Conservation (phyloP, 2,329 filamentous ascomycete genomes). For the Stenocarpella maydis region DNA sequence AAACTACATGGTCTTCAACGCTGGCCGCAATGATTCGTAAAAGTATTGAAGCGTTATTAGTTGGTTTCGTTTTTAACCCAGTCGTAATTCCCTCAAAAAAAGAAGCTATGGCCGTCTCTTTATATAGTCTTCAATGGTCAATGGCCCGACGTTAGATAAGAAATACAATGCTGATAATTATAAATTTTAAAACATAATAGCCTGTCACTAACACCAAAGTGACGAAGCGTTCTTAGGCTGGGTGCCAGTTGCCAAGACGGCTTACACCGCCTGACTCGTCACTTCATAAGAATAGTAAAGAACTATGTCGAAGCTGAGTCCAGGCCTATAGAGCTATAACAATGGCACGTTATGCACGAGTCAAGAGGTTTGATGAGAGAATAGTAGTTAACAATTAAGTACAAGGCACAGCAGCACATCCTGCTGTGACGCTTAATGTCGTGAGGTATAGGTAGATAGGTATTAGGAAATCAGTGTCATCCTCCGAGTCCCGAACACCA, state of each 20-base stretch:
- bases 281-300: background rate
- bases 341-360: too few relatives aligned
- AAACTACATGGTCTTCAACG: background rate
- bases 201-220: too few relatives aligned
- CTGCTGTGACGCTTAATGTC: constrained; percentile 16
- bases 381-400: constrained; percentile 26
- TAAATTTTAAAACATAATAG: too few relatives aligned
- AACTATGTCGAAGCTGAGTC: background rate
- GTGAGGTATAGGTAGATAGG: background rate
- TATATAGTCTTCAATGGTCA: too few relatives aligned
- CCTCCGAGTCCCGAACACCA: constrained; percentile 9
- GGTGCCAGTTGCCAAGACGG: background rate
- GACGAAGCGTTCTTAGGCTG: background rate
- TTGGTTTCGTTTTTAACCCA: too few relatives aligned
- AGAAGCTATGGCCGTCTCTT: too few relatives aligned
- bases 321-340: background rate
- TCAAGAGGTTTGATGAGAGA: background rate
- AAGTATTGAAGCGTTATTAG: background rate
- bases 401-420: constrained; percentile 6
- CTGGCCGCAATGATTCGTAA: background rate
- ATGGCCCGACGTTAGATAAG: too few relatives aligned
- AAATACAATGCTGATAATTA: too few relatives aligned
- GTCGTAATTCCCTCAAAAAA: too few relatives aligned
- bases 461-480: background rate
- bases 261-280: background rate